phyloP scores from a whole-genome alignment of 257 asterid genomes.

The Solanum habrochaites region DNA sequence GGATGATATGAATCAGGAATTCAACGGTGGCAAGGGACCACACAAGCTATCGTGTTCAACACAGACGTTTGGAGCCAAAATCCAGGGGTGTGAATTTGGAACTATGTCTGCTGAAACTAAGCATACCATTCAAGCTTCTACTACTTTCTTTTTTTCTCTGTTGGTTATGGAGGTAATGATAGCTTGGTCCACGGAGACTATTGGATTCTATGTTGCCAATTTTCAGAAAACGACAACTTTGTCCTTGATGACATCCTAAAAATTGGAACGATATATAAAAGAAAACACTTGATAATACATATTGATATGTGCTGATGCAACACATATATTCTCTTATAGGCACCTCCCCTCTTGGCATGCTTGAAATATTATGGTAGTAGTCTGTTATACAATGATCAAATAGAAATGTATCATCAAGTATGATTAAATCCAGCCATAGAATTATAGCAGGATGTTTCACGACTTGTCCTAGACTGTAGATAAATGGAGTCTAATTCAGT shows the following conservation, averaged over 20 bases:
- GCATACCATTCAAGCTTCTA: neutral
- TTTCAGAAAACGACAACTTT: neutral
- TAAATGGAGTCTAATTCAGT: neutral
- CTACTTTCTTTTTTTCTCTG: neutral
- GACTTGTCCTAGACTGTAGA: neutral
- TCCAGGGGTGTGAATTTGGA: neutral
- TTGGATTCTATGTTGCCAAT: neutral
- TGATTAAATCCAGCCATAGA: neutral
- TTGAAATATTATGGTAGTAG: neutral
- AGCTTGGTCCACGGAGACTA: neutral
- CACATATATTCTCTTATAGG: neutral
- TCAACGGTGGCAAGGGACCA: neutral
- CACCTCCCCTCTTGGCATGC: neutral
- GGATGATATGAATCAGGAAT: neutral
- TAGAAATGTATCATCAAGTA: neutral
- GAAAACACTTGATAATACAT: neutral
- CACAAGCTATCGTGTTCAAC: neutral
- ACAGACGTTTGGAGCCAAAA: slow-evolving; percentile 54
- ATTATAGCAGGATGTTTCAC: neutral
- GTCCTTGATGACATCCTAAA: slow-evolving; percentile 11
- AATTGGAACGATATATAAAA: slow-evolving; percentile 2
- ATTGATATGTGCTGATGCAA: neutral
- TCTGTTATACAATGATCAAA: neutral
- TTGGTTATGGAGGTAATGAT: neutral
- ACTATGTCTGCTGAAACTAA: neutral